A percentile compares a stretch with the other conserved stretches of the same genome.
Evolutionary conservation across 2,329 filamentous ascomycete genomes (phyloP).

Genomic region (Aciculosporium take): DNA sequence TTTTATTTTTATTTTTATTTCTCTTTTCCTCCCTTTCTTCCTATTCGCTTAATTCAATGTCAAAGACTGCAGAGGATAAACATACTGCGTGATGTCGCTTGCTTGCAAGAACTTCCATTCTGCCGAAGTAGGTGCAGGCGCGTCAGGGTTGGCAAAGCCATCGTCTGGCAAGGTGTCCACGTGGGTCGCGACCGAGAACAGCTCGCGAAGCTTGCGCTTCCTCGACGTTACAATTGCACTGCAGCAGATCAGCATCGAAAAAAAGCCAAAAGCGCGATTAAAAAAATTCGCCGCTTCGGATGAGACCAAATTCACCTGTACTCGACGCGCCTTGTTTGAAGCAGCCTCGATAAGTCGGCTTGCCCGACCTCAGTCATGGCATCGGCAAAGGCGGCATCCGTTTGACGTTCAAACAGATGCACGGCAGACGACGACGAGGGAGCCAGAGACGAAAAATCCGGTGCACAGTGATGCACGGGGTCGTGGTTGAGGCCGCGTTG

Average conservation of each 20-base stretch:
- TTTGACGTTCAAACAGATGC: conserved; percentile 49
- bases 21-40: too few relatives aligned
- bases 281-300: conserved; percentile 34
- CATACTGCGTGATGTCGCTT: conserved; percentile 47
- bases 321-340: conserved; percentile 50
- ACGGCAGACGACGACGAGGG: conserved; percentile 12
- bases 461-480: conserved; percentile 18
- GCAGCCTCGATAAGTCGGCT: conserved; percentile 50
- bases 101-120: conserved; percentile 43
- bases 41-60: too few relatives aligned
- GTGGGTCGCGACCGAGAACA: conserved; percentile 68
- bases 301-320: conserved; percentile 37
- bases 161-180: conserved; percentile 45
- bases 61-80: conserved; percentile 14
- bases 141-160: conserved; percentile 42
- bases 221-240: conserved; percentile 67
- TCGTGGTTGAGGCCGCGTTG: conserved; percentile 16
- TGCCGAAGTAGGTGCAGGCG: conserved; percentile 34
- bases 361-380: conserved; percentile 58
- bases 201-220: conserved; percentile 80
- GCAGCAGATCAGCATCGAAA: conserved; percentile 27
- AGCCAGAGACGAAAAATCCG: conserved; percentile 17
- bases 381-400: conserved; percentile 55
- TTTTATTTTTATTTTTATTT: neutral
- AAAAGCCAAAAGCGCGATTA: conserved; percentile 32